Evolutionary conservation across 306 rosid genomes (phyloP), one percentile per base, ranked within the genome.

Genomic region (Glycine soja): DNA sequence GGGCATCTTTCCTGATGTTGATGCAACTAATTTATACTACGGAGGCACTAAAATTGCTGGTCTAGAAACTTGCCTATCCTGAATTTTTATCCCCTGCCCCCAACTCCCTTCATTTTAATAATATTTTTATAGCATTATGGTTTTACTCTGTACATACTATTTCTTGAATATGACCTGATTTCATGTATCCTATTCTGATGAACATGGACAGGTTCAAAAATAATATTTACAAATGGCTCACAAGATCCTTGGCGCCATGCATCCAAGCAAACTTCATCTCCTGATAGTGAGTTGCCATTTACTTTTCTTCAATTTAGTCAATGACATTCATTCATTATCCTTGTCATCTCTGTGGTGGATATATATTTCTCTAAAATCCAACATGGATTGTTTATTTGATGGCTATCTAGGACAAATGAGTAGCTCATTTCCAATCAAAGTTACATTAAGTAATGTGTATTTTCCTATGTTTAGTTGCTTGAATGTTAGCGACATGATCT

Each of bases 221-320:
- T 95, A 79, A 79, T 95, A 70, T 95, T 95, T 74, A 70, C 94
- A 72, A 93, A 95, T 64, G 98, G 99, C 74, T 93, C 99, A 3
- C 99, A 95, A 80, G 99, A 95, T 85, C 99, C 99, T 12, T 95
- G 99, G 99, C 99, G 99, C 79, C 98, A 80, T 50, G 99, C 99
- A 9, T 95, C 99, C 40, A 95, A 95, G 75, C 95, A 90, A 82
- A 86, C 50, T 52, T 88, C 98, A 72, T 87, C 97, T n/a, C 82
- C 95, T 66, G 95, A 93, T 63, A 10, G 97, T 95, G 90, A 91
- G 97, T 89, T 81, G 75, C 57, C 51, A 73, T 40, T 76, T 82
- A 56, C 67, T 70, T 86, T 72, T 86, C n/a, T 42, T 34, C 18
- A 80, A 45, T 74, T 70, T 68, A 50, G 7, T 40, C 52, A 42